Evolutionary conservation across 73 alveolate species (phyloP).

Genomic region (Halteria grandinella): DNA sequence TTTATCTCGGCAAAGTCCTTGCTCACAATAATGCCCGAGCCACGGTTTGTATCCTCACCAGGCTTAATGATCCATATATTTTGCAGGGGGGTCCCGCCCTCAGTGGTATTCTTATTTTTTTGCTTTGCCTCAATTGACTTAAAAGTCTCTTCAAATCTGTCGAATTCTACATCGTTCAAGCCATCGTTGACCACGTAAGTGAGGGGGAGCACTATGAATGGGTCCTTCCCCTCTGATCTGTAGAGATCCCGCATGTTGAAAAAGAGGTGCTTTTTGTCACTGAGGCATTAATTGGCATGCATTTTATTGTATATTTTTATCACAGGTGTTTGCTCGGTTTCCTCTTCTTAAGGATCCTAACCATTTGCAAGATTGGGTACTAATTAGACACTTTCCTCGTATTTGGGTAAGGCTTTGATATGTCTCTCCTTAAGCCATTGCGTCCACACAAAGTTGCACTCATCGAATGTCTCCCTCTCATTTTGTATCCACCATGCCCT

Average conservation of each 20-base stretch:
- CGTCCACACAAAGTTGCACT: constrained; percentile 42
- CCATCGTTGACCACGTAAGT: constrained; percentile 56
- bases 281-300: constrained; percentile 21
- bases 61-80: constrained; percentile 48
- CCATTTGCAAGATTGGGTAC: not conserved
- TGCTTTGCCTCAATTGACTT: not conserved
- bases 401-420: constrained; percentile 5
- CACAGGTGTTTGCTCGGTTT: not conserved
- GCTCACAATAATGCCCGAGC: constrained; percentile 30
- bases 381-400: not conserved
- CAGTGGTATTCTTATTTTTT: too few relatives aligned
- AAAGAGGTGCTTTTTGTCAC: constrained; percentile 58
- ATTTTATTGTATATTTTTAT: constrained; percentile 30
- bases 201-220: constrained; percentile 57
- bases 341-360: constrained; percentile 25
- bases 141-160: constrained; percentile 21
- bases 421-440: constrained; percentile 49
- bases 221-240: constrained; percentile 10
- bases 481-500: constrained; percentile 39
- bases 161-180: constrained; percentile 49
- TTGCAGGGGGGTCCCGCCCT: too few relatives aligned
- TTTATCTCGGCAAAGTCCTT: constrained; percentile 41
- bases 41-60: constrained; percentile 44
- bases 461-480: constrained; percentile 21
- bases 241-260: constrained; percentile 54